These are phyloP conservation scores for Cicer cuneatum DNA, from an alignment of 306 rosid genomes.

Conservation along the genomic window DNA sequence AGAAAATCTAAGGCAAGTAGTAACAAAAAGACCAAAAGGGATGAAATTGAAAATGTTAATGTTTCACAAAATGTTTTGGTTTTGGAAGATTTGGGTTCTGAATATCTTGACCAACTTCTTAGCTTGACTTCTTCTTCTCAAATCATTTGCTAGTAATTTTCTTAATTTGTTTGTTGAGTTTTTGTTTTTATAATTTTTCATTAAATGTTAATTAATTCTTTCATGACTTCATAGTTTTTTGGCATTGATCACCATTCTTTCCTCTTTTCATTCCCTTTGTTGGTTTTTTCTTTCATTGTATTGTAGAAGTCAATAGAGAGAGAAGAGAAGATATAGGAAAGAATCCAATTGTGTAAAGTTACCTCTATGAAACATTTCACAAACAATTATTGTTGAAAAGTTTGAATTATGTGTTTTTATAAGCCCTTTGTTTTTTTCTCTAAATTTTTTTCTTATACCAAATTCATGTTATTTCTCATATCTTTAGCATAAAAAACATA, in stretches of 20 bases:
- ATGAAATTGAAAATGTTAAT: no score
- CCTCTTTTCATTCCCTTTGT: slow-evolving; percentile 31
- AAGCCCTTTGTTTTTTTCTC: not conserved
- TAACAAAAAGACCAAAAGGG: slow-evolving; percentile 41
- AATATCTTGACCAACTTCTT: slow-evolving; percentile 75
- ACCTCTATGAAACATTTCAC: not conserved
- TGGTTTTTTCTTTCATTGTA: not conserved
- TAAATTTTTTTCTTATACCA: no score
- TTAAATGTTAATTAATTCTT: slow-evolving; percentile 32
- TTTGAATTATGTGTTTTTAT: not conserved
- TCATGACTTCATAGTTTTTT: slow-evolving; percentile 18
- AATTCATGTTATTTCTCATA: no score
- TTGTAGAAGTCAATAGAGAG: not conserved
- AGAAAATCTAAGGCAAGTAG: slow-evolving; percentile 34
- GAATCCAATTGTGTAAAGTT: slow-evolving; percentile 31
- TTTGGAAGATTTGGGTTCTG: slow-evolving; percentile 79
- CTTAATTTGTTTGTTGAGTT: slow-evolving; percentile 4
- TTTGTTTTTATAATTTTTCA: not conserved
- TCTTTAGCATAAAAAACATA: no score
- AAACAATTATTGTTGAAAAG: not conserved
- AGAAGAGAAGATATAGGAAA: not conserved
- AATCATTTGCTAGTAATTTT: not conserved
- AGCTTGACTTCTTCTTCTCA: slow-evolving; percentile 42
- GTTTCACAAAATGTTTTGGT: slow-evolving; percentile 54
- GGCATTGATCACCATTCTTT: not conserved